phyloP scores from a whole-genome alignment of 805 yeast species.

The Priceomyces melissophilus region DNA sequence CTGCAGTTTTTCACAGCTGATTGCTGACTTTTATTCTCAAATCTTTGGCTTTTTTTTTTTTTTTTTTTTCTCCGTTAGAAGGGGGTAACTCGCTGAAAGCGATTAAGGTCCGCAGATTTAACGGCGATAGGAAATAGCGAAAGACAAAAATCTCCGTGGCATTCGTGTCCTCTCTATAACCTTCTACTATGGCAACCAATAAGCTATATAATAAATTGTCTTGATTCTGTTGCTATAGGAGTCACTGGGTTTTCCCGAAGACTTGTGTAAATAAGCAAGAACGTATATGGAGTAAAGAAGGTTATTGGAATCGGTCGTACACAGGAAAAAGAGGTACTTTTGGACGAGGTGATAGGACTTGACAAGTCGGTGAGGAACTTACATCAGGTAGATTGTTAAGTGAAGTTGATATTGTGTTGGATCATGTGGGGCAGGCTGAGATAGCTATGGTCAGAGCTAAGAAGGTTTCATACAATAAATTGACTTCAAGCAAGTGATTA shows the following conservation, averaged over 20 bases:
- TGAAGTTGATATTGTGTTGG: neutral
- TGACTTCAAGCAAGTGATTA: neutral
- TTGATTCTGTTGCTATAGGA: neutral
- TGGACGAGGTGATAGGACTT: slow-evolving; percentile 1
- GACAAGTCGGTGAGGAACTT: neutral
- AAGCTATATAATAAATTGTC: no score
- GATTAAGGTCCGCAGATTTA: no score
- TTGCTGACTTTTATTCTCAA: neutral
- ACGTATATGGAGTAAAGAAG: neutral
- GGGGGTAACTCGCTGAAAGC: no score
- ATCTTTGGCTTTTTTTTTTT: neutral
- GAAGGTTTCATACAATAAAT: neutral
- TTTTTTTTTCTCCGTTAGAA: neutral
- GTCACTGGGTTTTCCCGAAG: neutral
- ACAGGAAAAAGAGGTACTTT: neutral
- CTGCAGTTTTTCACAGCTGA: no score
- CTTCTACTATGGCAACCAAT: no score
- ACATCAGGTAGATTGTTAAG: neutral
- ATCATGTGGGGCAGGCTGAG: neutral
- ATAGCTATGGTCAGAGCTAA: neutral
- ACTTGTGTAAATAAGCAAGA: neutral
- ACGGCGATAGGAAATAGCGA: no score
- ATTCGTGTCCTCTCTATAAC: no score
- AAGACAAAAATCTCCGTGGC: no score
- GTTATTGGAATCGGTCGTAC: neutral